phyloP scores from a whole-genome alignment of 179 eudicot genomes.

The Corrigiola litoralis region DNA sequence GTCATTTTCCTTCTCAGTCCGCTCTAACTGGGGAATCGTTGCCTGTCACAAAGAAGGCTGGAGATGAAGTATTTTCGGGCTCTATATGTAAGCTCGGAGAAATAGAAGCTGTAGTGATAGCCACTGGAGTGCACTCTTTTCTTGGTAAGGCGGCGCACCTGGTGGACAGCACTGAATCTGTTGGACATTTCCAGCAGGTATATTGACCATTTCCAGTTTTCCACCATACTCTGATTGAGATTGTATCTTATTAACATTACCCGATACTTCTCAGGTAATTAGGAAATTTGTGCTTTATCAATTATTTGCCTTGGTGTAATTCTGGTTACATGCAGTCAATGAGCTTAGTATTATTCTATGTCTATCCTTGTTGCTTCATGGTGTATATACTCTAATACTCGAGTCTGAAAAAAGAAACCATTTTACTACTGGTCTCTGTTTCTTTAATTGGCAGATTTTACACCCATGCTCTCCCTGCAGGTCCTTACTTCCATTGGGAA shows the following conservation, averaged over 20 bases:
- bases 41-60: conserved; percentile 56
- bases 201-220: neutral
- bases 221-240: neutral
- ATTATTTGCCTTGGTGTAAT: too few species aligned
- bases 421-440: too few species aligned
- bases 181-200: conserved; percentile 80
- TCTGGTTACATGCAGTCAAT: too few species aligned
- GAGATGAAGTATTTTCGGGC: conserved; percentile 68
- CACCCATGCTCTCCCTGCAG: conserved; percentile 27
- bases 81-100: conserved; percentile 77
- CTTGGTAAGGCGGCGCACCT: conserved; percentile 75
- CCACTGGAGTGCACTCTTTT: conserved; percentile 71
- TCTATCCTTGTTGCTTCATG: too few species aligned
- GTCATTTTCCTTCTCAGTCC: conserved; percentile 36
- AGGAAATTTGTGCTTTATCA: too few species aligned
- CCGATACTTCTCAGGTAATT: too few species aligned
- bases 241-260: too few species aligned
- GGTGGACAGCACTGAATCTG: conserved; percentile 54
- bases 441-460: too few species aligned
- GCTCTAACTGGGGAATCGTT: conserved; percentile 66
- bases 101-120: conserved; percentile 67
- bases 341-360: too few species aligned
- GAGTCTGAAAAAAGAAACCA: too few species aligned
- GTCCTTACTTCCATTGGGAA: conserved; percentile 69
- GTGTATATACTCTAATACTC: too few species aligned